phyloP scores from a whole-genome alignment of 192 early-diverging fungal species.

The Ramicandelaber brevisporus region DNA sequence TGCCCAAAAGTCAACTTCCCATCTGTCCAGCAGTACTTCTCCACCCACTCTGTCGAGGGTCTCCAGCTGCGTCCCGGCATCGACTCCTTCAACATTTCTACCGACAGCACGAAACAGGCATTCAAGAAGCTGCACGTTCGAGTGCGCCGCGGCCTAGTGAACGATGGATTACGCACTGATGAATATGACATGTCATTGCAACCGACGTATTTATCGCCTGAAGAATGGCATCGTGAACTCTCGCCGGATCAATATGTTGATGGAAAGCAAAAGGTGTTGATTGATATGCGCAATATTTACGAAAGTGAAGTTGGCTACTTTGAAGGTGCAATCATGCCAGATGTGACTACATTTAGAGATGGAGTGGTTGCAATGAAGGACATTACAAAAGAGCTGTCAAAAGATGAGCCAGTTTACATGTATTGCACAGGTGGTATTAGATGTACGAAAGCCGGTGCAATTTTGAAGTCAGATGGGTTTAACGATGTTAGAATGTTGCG shows the following conservation, averaged over 20 bases:
- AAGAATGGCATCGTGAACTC: conserved; percentile 34
- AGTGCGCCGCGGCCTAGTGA: conserved; percentile 25
- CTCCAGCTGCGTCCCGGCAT: conserved; percentile 10
- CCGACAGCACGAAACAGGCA: conserved; percentile 20
- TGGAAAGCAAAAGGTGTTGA: conserved; percentile 19
- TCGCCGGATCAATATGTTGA: neutral
- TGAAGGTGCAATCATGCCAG: conserved; percentile 33
- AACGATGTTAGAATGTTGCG: conserved; percentile 36
- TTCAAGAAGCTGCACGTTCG: conserved; percentile 43
- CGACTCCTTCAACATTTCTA: conserved; percentile 40
- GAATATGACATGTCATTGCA: conserved; percentile 27
- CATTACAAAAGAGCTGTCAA: conserved; percentile 18
- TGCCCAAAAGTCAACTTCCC: conserved; percentile 23
- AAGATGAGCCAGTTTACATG: conserved; percentile 44
- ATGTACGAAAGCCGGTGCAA: conserved; percentile 53
- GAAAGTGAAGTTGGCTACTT: conserved; percentile 48
- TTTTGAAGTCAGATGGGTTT: conserved; percentile 34
- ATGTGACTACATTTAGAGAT: conserved; percentile 45
- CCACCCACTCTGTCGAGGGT: conserved; percentile 7
- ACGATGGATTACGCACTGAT: conserved; percentile 20
- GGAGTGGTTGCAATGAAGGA: conserved; percentile 34
- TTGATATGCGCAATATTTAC: conserved; percentile 64
- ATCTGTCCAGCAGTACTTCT: conserved; percentile 23
- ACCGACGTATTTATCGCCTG: conserved; percentile 36
- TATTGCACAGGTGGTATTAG: conserved; percentile 71